A percentile compares a stretch with the other conserved stretches of the same genome.
Evolutionary conservation across 2,329 filamentous ascomycete species (phyloP).

Genomic region (Trichocomaceae sp.): DNA sequence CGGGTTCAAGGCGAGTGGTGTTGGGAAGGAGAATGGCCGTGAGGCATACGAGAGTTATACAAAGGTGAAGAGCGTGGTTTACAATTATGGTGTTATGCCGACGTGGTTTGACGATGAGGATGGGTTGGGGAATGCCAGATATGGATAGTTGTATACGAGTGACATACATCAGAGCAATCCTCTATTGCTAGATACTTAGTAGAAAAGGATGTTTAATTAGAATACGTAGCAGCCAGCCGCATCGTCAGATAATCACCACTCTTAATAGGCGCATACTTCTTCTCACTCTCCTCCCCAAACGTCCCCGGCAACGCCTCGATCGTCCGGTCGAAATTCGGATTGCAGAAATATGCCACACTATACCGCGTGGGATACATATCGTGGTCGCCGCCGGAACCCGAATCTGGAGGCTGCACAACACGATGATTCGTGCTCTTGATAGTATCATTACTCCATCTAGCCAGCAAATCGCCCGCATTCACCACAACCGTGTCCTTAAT

Average conservation of each 20-base stretch:
- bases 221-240: conserved; percentile 63
- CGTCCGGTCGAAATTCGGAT: conserved; percentile 67
- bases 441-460: conserved; percentile 82
- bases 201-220: too few relatives aligned
- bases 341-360: conserved; percentile 89
- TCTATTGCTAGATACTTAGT: too few relatives aligned
- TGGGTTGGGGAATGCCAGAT: conserved; percentile 48
- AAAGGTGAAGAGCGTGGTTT: conserved; percentile 33
- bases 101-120: conserved; percentile 65
- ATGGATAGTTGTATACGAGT: conserved; percentile 41
- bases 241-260: conserved; percentile 75
- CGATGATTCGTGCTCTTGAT: conserved; percentile 88
- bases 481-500: conserved; percentile 77
- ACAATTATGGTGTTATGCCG: conserved; percentile 60
- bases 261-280: conserved; percentile 72
- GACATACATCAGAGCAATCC: not conserved
- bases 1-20: conserved; percentile 57
- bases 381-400: conserved; percentile 34
- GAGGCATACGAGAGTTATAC: conserved; percentile 58
- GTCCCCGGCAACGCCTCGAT: conserved; percentile 81
- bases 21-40: conserved; percentile 66
- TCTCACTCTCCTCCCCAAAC: conserved; percentile 53
- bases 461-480: conserved; percentile 81
- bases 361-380: conserved; percentile 66
- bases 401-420: conserved; percentile 74